These are phyloP conservation scores for Priceomyces fermenticarens DNA, from an alignment of 805 yeast genomes.

Conservation along the genomic window DNA sequence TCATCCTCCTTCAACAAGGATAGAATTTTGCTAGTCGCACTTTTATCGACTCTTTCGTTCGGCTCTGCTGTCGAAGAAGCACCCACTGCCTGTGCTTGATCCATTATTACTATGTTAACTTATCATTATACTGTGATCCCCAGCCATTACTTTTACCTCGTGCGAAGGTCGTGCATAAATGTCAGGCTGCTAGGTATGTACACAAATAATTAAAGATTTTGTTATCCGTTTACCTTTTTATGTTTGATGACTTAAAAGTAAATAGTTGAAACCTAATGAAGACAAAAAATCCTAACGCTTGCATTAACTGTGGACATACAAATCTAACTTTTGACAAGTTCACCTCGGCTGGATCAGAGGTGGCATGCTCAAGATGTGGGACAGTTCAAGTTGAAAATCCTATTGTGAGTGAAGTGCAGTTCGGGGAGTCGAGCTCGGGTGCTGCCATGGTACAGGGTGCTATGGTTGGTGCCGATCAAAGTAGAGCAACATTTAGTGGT, in stretches of 20 bases:
- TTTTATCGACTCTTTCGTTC: background rate
- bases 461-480: constrained; percentile 84
- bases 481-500: constrained; percentile 65
- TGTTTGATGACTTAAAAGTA: background rate
- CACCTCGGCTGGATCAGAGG: constrained; percentile 54
- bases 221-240: background rate
- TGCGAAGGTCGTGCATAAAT: constrained; percentile 1
- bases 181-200: background rate
- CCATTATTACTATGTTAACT: too few species aligned
- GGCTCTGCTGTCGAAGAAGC: background rate
- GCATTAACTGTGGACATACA: constrained; percentile 25
- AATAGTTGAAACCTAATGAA: too few species aligned
- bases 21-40: too few species aligned
- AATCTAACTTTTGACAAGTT: constrained; percentile 19
- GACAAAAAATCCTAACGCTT: constrained; percentile 9
- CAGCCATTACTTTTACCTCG: too few species aligned
- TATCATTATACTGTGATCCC: too few species aligned
- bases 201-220: background rate
- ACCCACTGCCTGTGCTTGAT: background rate
- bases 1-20: too few species aligned
- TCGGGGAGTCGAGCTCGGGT: constrained; percentile 88
- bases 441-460: constrained; percentile 96
- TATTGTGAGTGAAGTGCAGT: constrained; percentile 91
- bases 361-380: constrained; percentile 83
- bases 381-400: constrained; percentile 87